These are phyloP conservation scores for Agrostemma githago DNA, from an alignment of 148 eudicot genomes.

Conservation along the genomic window DNA sequence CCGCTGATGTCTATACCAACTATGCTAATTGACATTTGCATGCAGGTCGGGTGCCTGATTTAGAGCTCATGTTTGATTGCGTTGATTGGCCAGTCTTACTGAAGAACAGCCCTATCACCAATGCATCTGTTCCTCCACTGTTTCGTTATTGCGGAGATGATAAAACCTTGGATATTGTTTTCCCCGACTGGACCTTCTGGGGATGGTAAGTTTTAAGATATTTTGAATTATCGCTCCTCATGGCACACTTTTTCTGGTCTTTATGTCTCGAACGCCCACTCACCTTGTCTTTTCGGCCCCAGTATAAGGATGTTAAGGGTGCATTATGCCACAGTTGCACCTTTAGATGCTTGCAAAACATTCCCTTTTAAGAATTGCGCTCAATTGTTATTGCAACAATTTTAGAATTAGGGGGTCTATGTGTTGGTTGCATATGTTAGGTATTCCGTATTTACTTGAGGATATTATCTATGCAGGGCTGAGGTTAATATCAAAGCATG, in stretches of 20 bases:
- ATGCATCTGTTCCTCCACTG: conserved; percentile 52
- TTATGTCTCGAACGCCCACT: neutral
- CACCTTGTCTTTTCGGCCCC: neutral
- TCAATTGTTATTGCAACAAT: neutral
- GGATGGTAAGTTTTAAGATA: conserved; percentile 56
- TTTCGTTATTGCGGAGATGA: conserved; percentile 71
- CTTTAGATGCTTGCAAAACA: neutral
- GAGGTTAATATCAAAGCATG: conserved; percentile 74
- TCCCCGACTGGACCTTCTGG: conserved; percentile 97
- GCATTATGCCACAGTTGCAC: neutral
- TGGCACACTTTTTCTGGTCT: neutral
- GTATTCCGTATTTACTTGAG: conserved; percentile 1
- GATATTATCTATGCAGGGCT: conserved; percentile 36
- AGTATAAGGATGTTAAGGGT: neutral
- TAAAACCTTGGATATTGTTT: conserved; percentile 59
- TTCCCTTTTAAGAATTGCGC: neutral
- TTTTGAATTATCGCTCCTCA: neutral
- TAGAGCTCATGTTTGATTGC: conserved; percentile 84
- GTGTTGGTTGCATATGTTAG: neutral
- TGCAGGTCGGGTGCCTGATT: conserved; percentile 69
- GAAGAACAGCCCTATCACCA: conserved; percentile 20
- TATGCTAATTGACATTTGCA: no score
- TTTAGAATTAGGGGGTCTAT: neutral
- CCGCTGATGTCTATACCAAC: no score
- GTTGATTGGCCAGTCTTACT: conserved; percentile 63